Base-by-base conservation (phyloP, 805 yeast genomes). In the Wickerhamomyces rabaulensis region DNA sequence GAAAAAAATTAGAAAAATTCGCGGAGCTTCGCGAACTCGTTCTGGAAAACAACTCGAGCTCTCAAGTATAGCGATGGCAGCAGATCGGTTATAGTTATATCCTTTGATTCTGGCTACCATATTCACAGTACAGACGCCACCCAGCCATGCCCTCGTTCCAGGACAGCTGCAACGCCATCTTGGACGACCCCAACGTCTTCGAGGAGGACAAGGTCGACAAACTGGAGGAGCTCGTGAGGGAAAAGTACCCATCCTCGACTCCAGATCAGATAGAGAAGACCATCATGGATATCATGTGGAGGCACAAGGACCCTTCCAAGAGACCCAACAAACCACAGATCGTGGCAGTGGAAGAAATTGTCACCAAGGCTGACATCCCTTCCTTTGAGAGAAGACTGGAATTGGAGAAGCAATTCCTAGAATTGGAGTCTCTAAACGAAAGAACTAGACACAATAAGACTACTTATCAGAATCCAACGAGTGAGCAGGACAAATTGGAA, bases 191-290 rank as follows among this genome's bases (percentile, higher is more conserved):
- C 6, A 26, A 42, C 6, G 23, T 61, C 3, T 51, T 58, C 15
- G 75, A 71, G 47, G 76, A 71, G 48, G 73, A 69, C 42, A 61
- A 63, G 31, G 63, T 71, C 16, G 75, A 70, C 48, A 45, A 48
- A 42, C 56, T 71, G 12, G 74, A 71, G 42, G 63, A 57, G 10
- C 51, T 66, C 2, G 71, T 70, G 27, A 43, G 46, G 4, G 44
- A 47, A 17, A 47, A 53, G 27, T 56, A 50, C 39, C 47, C 52
- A 22, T 48, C 45, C 1, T 43, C 50, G 10, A 45, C 54, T 1
- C 39, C 57, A 3, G 53, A 54, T 16, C 66, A 63, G 21, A 44
- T 55, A 6, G 75, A 71, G 46, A 55, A 67, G 43, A 52, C 66
- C 16, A 68, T 69, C 15, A 57, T 71, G 54, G 74, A 68, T 43